A percentile compares a stretch with the other conserved stretches of the same genome.
These are phyloP conservation scores for Nepenthes alata DNA, from an alignment of 179 eudicot genomes.

Conservation along the genomic window DNA sequence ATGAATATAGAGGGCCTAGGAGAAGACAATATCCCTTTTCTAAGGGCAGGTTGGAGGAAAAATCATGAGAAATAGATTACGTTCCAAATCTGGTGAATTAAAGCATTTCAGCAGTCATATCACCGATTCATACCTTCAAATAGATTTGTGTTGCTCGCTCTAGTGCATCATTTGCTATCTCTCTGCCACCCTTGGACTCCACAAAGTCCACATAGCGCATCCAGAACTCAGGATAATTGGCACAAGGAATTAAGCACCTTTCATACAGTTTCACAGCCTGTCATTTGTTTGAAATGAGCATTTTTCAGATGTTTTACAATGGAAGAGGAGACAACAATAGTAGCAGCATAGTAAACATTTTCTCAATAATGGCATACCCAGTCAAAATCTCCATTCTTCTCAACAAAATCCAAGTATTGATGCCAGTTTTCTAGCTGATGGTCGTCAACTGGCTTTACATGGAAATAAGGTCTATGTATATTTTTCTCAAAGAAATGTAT, in stretches of 20 bases:
- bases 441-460: slow-evolving; percentile 63
- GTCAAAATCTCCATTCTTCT: slow-evolving; percentile 73
- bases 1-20: too few relatives aligned
- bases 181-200: slow-evolving; percentile 76
- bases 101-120: neutral
- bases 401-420: slow-evolving; percentile 62
- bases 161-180: slow-evolving; percentile 60
- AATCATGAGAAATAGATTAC: neutral
- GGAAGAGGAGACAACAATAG: neutral
- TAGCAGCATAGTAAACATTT: slow-evolving; percentile 9
- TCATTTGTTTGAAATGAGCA: slow-evolving; percentile 2
- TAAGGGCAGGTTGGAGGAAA: too few relatives aligned
- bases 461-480: slow-evolving; percentile 50
- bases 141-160: slow-evolving; percentile 61
- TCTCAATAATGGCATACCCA: slow-evolving; percentile 44
- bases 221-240: slow-evolving; percentile 84
- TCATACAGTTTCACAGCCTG: slow-evolving; percentile 84
- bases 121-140: slow-evolving; percentile 41
- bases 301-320: slow-evolving; percentile 1
- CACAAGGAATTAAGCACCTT: slow-evolving; percentile 84
- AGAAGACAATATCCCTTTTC: too few relatives aligned
- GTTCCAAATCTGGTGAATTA: too few relatives aligned
- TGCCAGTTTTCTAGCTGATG: slow-evolving; percentile 75
- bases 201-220: slow-evolving; percentile 82
- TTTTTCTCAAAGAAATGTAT: slow-evolving; percentile 48